Conservation (phyloP, 352 stramenopile species). For the Pythium chondricola region DNA sequence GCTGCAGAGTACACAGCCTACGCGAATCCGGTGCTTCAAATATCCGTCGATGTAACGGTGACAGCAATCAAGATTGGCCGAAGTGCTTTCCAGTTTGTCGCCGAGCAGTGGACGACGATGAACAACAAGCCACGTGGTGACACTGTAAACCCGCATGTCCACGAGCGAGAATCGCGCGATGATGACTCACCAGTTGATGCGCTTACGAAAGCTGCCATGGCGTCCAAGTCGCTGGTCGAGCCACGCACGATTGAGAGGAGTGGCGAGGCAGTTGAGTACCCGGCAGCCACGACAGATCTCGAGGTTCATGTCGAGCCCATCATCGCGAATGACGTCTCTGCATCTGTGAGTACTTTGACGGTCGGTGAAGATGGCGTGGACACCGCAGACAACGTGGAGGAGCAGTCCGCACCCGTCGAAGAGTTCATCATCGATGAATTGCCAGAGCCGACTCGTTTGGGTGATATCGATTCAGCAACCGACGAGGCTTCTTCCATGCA, state of each 20-base stretch:
- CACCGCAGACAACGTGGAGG: background rate
- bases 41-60: too few species aligned
- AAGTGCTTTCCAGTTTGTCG: too few species aligned
- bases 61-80: too few species aligned
- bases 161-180: too few species aligned
- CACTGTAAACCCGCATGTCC: too few species aligned
- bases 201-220: slow-evolving; percentile 25
- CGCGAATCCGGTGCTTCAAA: background rate
- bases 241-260: background rate
- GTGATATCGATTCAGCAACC: too few species aligned
- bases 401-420: background rate
- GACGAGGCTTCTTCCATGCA: too few species aligned
- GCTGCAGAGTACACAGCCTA: slow-evolving; percentile 9
- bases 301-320: too few species aligned
- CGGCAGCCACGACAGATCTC: background rate
- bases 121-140: background rate
- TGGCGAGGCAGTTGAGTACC: background rate
- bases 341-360: too few species aligned
- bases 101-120: background rate
- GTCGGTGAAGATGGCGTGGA: background rate
- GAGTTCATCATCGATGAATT: background rate
- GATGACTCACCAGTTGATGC: slow-evolving; percentile 14
- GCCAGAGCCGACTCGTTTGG: too few species aligned
- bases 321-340: too few species aligned
- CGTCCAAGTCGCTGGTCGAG: slow-evolving; percentile 27